Percentiles rank a stretch among this genome's conserved stretches.
Evolutionary conservation across 1,284 basidiomycete species (phyloP).

Genomic region (Trichosporon ovoides): DNA sequence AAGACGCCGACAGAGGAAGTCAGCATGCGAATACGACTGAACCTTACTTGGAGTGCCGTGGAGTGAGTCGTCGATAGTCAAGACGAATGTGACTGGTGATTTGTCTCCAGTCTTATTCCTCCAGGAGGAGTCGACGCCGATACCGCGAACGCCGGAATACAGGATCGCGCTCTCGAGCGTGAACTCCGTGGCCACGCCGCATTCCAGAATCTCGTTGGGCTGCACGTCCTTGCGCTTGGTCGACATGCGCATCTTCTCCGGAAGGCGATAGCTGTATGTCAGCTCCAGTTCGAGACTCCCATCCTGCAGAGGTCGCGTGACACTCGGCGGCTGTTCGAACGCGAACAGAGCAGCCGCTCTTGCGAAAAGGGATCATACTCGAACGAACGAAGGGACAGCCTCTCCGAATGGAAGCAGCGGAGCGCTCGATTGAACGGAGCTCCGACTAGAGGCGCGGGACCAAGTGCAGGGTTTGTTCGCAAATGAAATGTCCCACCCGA

Average conservation of each 20-base stretch:
- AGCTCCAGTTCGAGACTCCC: no score
- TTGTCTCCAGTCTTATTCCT: background rate
- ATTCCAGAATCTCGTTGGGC: background rate
- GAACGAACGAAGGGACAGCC: no score
- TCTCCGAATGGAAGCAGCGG: no score
- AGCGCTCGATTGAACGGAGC: no score
- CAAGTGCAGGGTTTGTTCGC: background rate
- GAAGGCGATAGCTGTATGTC: background rate
- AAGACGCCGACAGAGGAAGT: background rate
- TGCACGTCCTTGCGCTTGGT: background rate
- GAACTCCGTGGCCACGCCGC: background rate
- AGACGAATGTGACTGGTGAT: background rate
- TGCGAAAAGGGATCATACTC: no score
- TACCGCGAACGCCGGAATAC: background rate
- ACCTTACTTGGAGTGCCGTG: background rate
- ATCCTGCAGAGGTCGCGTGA: no score
- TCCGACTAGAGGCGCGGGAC: no score
- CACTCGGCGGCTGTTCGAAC: no score
- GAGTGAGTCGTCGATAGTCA: background rate
- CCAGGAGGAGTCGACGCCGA: background rate
- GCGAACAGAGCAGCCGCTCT: no score
- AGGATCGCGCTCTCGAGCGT: background rate
- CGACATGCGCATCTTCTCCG: background rate
- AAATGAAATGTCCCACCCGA: no score
- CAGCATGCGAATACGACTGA: no score